These are phyloP conservation scores for Xylaria sp. DNA, from an alignment of 2,329 filamentous ascomycete genomes.

Conservation along the genomic window DNA sequence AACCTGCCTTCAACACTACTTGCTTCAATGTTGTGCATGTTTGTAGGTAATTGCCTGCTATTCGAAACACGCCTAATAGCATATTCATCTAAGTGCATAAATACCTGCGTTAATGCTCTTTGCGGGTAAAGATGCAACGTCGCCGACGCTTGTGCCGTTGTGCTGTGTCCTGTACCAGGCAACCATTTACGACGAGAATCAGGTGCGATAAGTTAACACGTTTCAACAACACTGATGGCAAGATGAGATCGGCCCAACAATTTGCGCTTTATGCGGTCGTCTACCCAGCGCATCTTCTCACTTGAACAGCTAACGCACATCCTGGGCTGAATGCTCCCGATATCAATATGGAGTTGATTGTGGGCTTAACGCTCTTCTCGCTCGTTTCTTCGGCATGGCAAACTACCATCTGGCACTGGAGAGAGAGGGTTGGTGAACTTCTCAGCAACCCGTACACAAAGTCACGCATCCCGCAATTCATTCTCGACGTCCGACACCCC, in stretches of 20 bases:
- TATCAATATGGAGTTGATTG: neutral
- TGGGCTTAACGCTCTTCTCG: neutral
- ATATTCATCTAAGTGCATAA: neutral
- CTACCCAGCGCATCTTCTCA: neutral
- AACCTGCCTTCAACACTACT: neutral
- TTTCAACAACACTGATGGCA: neutral
- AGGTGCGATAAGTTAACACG: neutral
- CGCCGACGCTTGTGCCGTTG: neutral
- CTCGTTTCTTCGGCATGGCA: neutral
- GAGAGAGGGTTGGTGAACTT: neutral
- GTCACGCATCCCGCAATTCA: constrained; percentile 29
- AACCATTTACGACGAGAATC: neutral
- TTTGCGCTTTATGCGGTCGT: neutral
- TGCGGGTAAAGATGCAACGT: too few species aligned
- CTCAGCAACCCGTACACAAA: constrained; percentile 15
- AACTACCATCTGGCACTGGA: neutral
- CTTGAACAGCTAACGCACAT: neutral
- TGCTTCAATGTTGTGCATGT: too few species aligned
- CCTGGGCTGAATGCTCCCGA: neutral
- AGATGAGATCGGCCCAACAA: neutral
- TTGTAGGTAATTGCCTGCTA: too few species aligned
- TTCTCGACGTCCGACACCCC: constrained; percentile 19
- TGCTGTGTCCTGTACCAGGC: neutral
- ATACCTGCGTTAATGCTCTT: neutral
- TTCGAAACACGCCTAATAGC: neutral